Evolutionary conservation across 345 rosid species (phyloP).

Genomic region (Triadica sebifera): DNA sequence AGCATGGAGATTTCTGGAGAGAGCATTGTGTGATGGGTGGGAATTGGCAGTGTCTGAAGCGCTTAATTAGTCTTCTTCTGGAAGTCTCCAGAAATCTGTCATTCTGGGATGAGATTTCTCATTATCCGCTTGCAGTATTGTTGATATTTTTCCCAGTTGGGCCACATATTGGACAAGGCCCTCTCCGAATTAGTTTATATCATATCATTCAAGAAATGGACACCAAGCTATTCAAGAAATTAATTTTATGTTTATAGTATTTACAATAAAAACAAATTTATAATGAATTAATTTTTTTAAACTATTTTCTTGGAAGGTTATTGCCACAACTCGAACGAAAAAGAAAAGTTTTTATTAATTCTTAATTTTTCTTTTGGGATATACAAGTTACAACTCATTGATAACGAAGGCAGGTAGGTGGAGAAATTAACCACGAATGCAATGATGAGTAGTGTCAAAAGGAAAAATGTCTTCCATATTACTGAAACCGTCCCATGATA

Average conservation of each 20-base stretch:
- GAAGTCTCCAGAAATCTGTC: conserved; percentile 29
- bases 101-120: neutral
- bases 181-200: too few species aligned
- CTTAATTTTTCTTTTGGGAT: neutral
- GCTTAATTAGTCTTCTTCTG: conserved; percentile 11
- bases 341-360: too few species aligned
- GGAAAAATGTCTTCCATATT: conserved; percentile 16
- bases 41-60: too few species aligned
- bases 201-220: too few species aligned
- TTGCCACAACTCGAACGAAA: too few species aligned
- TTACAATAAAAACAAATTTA: too few species aligned
- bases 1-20: conserved; percentile 35
- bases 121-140: neutral
- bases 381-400: neutral
- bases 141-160: neutral
- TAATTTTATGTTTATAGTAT: too few species aligned
- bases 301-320: too few species aligned
- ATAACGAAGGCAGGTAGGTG: neutral
- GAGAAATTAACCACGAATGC: neutral
- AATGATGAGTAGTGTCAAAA: neutral
- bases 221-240: too few species aligned
- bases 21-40: neutral
- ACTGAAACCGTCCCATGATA: conserved; percentile 21
- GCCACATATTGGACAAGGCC: neutral
- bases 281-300: too few species aligned